Base-by-base conservation (phyloP, 1,284 basidiomycete species). In the Puccinia coronata region DNA sequence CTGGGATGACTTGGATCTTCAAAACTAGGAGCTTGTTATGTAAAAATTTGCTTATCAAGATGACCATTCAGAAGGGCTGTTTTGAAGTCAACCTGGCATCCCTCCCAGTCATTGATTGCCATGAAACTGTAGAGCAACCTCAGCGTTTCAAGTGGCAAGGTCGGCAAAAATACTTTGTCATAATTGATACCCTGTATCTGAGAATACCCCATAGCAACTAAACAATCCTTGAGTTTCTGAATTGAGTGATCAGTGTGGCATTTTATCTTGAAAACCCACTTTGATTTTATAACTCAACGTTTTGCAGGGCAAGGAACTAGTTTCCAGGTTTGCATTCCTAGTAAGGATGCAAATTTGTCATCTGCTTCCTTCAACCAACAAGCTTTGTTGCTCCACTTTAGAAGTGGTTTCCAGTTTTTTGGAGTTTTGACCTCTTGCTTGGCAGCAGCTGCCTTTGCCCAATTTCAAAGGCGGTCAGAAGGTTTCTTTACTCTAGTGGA, bases 101-200 rank as follows among this genome's bases (percentile, higher is more conserved):
- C 55, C 28, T 20, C 14, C 55, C 55, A 57, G 1, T 25, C 28
- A 2, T 28, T 2, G 3, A 4, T 8, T 25, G 23, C 70, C 5
- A 72, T 5, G 12, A 57, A 25, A 25, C 20, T 57, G n/a, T 2
- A 25, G 14, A 57, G n/a, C 5, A 57, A 25, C 2, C n/a, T 5
- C 20, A 57, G 55, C 2, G 55, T 57, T 57, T 57, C 55, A 11
- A 25, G 14, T 2, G 9, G n/a, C 1, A 57, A 25, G 4, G 55
- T 57, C 12, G n/a, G 55, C 6, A 25, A 57, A 41, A 70, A 83
- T 1, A 82, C 82, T 34, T 83, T 78, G 39, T 76, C 31, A 59
- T 82, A 83, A 41, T n/a, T n/a, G n/a, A n/a, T n/a, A n/a, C n/a
- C n/a, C n/a, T n/a, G n/a, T n/a, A n/a, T n/a, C n/a, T n/a, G n/a